Evolutionary conservation across 768 basidiomycete species (phyloP), one percentile per base, ranked within the genome.

Genomic region (Termitomyces sp.): DNA sequence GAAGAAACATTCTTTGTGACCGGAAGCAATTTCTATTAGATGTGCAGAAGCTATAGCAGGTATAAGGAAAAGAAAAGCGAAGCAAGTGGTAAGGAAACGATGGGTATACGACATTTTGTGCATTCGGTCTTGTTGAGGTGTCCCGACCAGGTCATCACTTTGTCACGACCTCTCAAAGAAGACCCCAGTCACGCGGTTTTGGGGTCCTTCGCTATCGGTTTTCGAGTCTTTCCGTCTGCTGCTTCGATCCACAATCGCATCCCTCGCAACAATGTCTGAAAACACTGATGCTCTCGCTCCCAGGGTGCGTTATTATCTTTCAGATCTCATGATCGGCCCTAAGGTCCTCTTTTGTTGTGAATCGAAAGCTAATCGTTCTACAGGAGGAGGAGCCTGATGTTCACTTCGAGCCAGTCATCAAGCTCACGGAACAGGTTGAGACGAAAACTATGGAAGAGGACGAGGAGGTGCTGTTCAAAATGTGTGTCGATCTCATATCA

Each of bases 361-460:
- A 42, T 60, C 63, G 54, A 65, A 65, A 58, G 52, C 37, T 58
- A 53, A 61, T 60, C 62, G 68, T 67, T 50, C 33, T 65, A 31
- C 70, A 83, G 81, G 82, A 84, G 65, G 94, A 96, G 73, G 92
- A 95, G 74, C 68, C 80, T 76, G 93, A 96, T 75, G 83, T 84
- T 66, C 91, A 95, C 66, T 98, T 94, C 75, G 95, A 97, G 76
- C 97, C 97, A 53, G 92, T 98, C 61, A 89, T 97, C 79, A 92
- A 86, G 76, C 91, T 98, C 75, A 96, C 94, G 8, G 91, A 99
- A 75, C 87, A 93, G 71, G 91, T 99, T 62, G 92, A 95, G 72
- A 89, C 87, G 58, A 95, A 95, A 85, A 98, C 96, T 7, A 77
- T 82, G 69, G 97, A 99, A 74, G 97, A 98, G 72, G 88, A 96